phyloP scores from a whole-genome alignment of 176 grass and related monocot species.

The Canna indica region DNA sequence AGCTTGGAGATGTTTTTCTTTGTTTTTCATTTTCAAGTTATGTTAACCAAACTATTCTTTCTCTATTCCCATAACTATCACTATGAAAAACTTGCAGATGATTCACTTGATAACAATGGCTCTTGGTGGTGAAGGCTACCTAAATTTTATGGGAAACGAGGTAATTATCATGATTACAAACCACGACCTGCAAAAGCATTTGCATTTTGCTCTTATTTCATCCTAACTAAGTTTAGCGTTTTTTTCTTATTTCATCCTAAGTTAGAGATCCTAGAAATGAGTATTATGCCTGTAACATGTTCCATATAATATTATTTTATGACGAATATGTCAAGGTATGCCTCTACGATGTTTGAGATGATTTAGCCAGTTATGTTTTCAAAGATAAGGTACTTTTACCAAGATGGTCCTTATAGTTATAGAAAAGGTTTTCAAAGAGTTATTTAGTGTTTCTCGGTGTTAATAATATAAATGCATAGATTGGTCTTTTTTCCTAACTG shows the following conservation, averaged over 20 bases:
- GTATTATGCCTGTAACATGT: no score
- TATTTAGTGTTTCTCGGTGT: no score
- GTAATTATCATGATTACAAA: slow-evolving; percentile 29
- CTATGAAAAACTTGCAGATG: slow-evolving; percentile 60
- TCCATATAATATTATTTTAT: no score
- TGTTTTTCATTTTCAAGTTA: background rate
- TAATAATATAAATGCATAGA: no score
- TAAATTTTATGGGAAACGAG: slow-evolving; percentile 99
- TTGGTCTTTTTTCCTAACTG: no score
- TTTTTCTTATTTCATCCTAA: background rate
- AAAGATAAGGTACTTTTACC: background rate
- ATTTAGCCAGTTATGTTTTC: background rate
- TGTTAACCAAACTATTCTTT: background rate
- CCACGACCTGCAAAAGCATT: background rate
- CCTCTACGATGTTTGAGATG: no score
- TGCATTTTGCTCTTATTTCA: background rate
- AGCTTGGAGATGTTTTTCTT: background rate
- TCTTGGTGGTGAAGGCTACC: slow-evolving; percentile 90
- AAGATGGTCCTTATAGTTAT: background rate
- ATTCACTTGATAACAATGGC: slow-evolving; percentile 94
- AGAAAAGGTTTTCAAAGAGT: no score
- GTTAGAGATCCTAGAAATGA: no score
- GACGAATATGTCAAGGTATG: no score
- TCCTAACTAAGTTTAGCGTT: no score
- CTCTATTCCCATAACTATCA: background rate